Conservation (phyloP, 2,329 filamentous ascomycete species). For the Davidsoniella australis region DNA sequence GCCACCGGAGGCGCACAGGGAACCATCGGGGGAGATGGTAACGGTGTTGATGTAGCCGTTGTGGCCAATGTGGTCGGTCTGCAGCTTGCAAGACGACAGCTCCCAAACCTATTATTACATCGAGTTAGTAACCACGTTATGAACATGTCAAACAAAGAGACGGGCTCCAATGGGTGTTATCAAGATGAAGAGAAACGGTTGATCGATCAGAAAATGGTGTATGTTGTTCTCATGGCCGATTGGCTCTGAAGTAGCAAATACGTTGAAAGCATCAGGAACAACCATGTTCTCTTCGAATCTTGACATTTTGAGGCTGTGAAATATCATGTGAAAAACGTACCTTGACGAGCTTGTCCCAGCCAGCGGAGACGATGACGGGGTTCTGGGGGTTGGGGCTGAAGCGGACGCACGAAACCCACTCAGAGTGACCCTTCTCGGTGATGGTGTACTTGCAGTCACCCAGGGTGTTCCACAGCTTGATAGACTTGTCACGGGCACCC, state of each 20-base stretch:
- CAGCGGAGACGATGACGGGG: constrained; percentile 95
- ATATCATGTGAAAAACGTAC: constrained; percentile 38
- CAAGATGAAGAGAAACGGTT: constrained; percentile 4
- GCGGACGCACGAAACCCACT: constrained; percentile 98
- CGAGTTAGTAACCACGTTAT: too few species aligned
- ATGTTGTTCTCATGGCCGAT: constrained; percentile 87
- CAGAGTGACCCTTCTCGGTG: constrained; percentile 98
- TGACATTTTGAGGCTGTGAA: constrained; percentile 1
- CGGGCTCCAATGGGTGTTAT: background rate
- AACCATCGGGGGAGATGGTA: constrained; percentile 98
- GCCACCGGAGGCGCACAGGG: constrained; percentile 94
- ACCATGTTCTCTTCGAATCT: constrained; percentile 10
- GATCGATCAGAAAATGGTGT: constrained; percentile 69
- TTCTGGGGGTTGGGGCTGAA: constrained; percentile 99
- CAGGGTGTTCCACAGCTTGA: constrained; percentile 99
- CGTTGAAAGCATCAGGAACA: constrained; percentile 82
- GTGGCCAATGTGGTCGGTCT: constrained; percentile 99
- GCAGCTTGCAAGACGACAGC: constrained; percentile 96
- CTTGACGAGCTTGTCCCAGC: constrained; percentile 99
- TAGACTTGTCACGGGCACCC: constrained; percentile 91
- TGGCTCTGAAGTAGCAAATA: constrained; percentile 99
- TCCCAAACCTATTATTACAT: constrained; percentile 71
- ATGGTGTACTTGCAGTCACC: constrained; percentile 99
- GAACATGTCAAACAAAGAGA: too few species aligned
- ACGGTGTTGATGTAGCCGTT: constrained; percentile 99